Base-by-base conservation (phyloP, 345 rosid genomes). In the Anacardium occidentale region DNA sequence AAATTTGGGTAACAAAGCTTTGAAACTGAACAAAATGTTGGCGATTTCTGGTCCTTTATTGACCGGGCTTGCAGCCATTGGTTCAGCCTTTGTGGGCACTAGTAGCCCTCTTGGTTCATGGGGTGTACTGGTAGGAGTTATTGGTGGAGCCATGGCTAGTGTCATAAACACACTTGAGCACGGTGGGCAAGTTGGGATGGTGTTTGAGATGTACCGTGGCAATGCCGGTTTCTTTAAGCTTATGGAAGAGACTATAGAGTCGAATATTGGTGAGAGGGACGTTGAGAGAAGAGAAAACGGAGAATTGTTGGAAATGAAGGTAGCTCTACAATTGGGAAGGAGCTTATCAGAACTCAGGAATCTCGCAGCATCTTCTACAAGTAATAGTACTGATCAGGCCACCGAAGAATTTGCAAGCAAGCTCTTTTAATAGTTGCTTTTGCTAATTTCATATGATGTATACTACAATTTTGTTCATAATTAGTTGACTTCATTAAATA, bases 101-200 rank as follows among this genome's bases (percentile, higher is more conserved):
- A 34, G 37, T 7, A 3, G 63, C 26, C 62, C 32, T 29, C 50
- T 47, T n/a, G 63, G 76, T 4, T 63, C 71, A 4, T 48, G 73
- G 85, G 83, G 75, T 0, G 76, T 75, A 34, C 37, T 63, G 32
- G 17, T 82, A 10, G 91, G 82, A 24, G 83, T 81, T 21, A 68
- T 21, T 2, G 76, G 76, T 2, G 91, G 88, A 17, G 84, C 80
- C 50, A 47, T 85, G 48, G 83, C 88, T 12, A 64, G 84, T 57
- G 44, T 77, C 3, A 79, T 81, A 45, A 85, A 74, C 69, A 68
- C 83, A n/a, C 10, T 83, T 12, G 85, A 81, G 77, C 88, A 87
- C 54, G 88, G 86, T 10, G 74, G 78, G 8, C 87, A 80, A 74
- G 80, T 81, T 17, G 91, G 89, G n/a, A 85, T 87, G 88, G 85